Percentiles rank a stretch among this genome's conserved stretches.
Conservation (phyloP, 306 rosid genomes). For the Trifolium dubium region DNA sequence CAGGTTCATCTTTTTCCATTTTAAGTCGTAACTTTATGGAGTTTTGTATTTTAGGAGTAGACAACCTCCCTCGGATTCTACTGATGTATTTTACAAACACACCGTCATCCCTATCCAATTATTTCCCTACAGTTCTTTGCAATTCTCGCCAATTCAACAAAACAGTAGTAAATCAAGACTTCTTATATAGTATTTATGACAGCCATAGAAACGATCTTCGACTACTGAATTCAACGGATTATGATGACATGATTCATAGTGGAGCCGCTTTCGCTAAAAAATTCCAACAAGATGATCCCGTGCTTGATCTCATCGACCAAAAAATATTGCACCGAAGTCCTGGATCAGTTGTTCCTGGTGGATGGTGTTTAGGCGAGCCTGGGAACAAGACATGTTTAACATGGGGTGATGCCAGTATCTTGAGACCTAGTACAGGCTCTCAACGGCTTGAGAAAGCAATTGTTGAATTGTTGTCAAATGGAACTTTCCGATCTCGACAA, state of each 20-base stretch:
- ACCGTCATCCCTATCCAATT: slow-evolving; percentile 69
- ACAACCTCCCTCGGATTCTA: slow-evolving; percentile 86
- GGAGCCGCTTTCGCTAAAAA: slow-evolving; percentile 83
- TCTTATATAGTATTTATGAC: slow-evolving; percentile 53
- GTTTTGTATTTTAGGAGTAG: slow-evolving; percentile 78
- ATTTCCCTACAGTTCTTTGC: slow-evolving; percentile 90
- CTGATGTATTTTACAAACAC: slow-evolving; percentile 94
- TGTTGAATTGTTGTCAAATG: slow-evolving; percentile 66
- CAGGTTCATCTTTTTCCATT: slow-evolving; percentile 80
- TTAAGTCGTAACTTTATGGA: slow-evolving; percentile 80
- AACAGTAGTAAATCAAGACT: slow-evolving; percentile 78
- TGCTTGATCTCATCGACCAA: slow-evolving; percentile 80
- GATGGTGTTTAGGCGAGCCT: slow-evolving; percentile 93
- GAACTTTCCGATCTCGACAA: slow-evolving; percentile 53
- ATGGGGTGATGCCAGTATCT: slow-evolving; percentile 93
- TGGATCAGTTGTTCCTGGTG: slow-evolving; percentile 74
- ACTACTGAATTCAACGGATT: slow-evolving; percentile 55
- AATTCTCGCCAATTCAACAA: slow-evolving; percentile 72
- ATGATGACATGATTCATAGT: slow-evolving; percentile 62
- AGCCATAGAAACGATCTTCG: slow-evolving; percentile 50
- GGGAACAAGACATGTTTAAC: slow-evolving; percentile 72
- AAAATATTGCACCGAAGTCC: slow-evolving; percentile 61
- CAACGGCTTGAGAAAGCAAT: slow-evolving; percentile 78
- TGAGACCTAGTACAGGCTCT: slow-evolving; percentile 84
- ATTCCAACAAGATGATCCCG: slow-evolving; percentile 60